Base-by-base conservation (phyloP, 1,284 basidiomycete species). In the Mycena sp. region DNA sequence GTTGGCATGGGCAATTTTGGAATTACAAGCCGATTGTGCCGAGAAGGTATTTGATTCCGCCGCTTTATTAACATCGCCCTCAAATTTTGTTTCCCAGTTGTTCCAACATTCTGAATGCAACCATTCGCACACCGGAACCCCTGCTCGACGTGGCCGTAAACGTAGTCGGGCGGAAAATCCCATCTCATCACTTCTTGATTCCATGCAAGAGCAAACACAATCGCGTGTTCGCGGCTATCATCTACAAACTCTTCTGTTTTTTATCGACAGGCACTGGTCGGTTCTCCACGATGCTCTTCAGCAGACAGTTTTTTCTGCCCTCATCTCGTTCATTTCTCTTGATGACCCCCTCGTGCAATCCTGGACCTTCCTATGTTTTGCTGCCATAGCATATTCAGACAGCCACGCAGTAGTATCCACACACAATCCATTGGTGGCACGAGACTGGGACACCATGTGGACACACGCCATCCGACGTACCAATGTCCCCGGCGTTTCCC, bases 11-110 rank as follows among this genome's bases (percentile, higher is more conserved):
- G 85, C 87, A 1, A 82, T 89, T 1, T 77, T 96, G 4, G 90
- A 96, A 73, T 78, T 98, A n/a, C 91, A 93, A 64, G 91, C 94
- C 5, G 93, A 96, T 71, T 91, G 89, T 71, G 83, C 87, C 10
- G 83, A 85, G 51, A 86, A 89, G 79, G 93, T 94, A 70, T 64
- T 75, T 61, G n/a, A 58, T 25, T 63, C 29, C 16, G 21, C 50
- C 14, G 32, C 58, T 9, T 56, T 46, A 30, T 48, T 6, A n/a
- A 32, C 17, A 12, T 40, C 29, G 29, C 29, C 6, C 16, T 46
- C n/a, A 38, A 9, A 11, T n/a, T 35, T 21, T 32, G 14, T 56
- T 38, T 53, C 17, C 14, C 67, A 93, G 90, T 76, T 93, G 14
- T 89, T 85, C 69, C 72, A 82, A 63, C 73, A 87, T 46, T 87